Base-by-base conservation (phyloP, 331 rosid species). In the Dryas integrifolia region DNA sequence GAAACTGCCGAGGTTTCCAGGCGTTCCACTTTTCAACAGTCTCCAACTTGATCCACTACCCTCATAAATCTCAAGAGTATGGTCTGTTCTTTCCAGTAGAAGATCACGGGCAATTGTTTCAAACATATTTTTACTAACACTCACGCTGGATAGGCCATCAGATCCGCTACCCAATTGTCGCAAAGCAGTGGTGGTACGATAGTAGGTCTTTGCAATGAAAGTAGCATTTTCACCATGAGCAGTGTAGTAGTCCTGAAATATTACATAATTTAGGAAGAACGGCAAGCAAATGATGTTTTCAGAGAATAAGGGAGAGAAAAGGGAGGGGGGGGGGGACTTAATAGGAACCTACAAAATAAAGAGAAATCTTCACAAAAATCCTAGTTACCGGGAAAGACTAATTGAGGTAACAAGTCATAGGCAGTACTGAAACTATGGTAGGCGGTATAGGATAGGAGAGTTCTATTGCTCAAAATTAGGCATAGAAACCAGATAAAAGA, bases 151-250 rank as follows among this genome's bases (percentile, higher is more conserved):
- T 64, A 95, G 82, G 76, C 90, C 84, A 79, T 80, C 78, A 12
- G 89, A 86, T 72, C 92, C 92, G 62, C 82, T 84, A 45, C 96
- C 92, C 85, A 95, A 73, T 76, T 91, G 96, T 57, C 96, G 85
- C 80, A 95, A 69, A 59, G 85, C 95, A 68, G 97, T 89, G 41
- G 98, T 91, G 53, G 98, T 95, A 73, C 72, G 96, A 77, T 88
- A 95, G 79, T 89, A 95, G 76, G 85, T 85, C 88, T 95, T 95
- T 61, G 98, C 93, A 74, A 95, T 80, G 74, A 95, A 88, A 77
- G 88, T 85, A 72, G 98, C 98, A 85, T 88, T 85, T 49, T 91
- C 98, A 11, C 97, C 97, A 74, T 95, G 98, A 56, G 90, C 96
- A 45, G 97, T 91, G 71, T 84, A 91, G 82, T 95, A 95, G 78